A percentile compares a stretch with the other conserved stretches of the same genome.
Evolutionary conservation across 2,329 filamentous ascomycete species (phyloP).

Genomic region (Alternaria triticina): DNA sequence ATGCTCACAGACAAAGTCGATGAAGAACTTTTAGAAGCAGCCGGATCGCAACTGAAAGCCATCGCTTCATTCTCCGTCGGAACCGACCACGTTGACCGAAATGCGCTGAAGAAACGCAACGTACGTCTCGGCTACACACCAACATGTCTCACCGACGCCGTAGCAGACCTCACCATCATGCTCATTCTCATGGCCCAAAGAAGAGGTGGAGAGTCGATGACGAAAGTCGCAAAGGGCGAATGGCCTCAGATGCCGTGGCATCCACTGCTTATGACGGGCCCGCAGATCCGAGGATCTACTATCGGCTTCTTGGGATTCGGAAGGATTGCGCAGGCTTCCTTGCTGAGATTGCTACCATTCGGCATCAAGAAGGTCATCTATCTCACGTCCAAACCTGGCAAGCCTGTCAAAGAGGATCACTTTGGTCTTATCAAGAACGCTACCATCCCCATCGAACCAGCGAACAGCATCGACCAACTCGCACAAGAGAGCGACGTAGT

Average conservation of each 20-base stretch:
- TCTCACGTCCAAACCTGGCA: constrained; percentile 33
- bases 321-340: constrained; percentile 34
- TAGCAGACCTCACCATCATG: constrained; percentile 40
- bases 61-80: constrained; percentile 43
- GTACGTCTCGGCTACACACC: constrained; percentile 42
- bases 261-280: constrained; percentile 38
- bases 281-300: constrained; percentile 30
- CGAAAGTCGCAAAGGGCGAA: constrained; percentile 30
- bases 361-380: constrained; percentile 34
- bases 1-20: constrained; percentile 39
- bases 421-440: constrained; percentile 25
- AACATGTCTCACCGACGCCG: constrained; percentile 39
- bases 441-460: constrained; percentile 28
- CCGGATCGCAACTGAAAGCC: constrained; percentile 30
- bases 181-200: constrained; percentile 42
- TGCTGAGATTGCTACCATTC: constrained; percentile 36
- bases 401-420: constrained; percentile 33
- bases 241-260: constrained; percentile 43
- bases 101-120: constrained; percentile 30
- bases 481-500: constrained; percentile 40
- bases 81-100: constrained; percentile 37
- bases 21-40: constrained; percentile 30
- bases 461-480: constrained; percentile 25
- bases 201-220: constrained; percentile 35
- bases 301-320: constrained; percentile 41